Percentiles rank a stretch among this genome's conserved stretches.
Evolutionary conservation across 225 moss, liverwort and hornwort genomes (phyloP).

Genomic region (Anthoceros angustus): DNA sequence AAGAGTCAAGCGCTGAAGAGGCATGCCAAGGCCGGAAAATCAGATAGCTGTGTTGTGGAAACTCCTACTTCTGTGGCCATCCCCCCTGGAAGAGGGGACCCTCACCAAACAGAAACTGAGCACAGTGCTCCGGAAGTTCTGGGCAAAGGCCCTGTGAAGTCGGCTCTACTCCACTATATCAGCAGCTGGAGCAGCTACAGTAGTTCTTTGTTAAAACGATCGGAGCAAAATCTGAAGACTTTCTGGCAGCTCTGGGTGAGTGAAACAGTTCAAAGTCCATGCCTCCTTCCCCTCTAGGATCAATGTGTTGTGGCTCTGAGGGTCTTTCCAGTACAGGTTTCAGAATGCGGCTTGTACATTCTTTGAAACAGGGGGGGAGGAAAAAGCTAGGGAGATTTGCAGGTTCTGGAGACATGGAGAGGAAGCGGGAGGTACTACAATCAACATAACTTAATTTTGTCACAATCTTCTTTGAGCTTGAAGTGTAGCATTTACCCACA

Average conservation of each 20-base stretch:
- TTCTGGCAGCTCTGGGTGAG: slow-evolving; percentile 98
- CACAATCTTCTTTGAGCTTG: too few relatives aligned
- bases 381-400: not conserved
- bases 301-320: too few relatives aligned
- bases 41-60: slow-evolving; percentile 18
- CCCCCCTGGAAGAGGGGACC: slow-evolving; percentile 18
- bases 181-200: slow-evolving; percentile 69
- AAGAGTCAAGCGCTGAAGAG: slow-evolving; percentile 33
- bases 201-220: slow-evolving; percentile 56
- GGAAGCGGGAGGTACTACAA: not conserved
- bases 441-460: too few relatives aligned
- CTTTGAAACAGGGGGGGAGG: not conserved
- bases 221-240: slow-evolving; percentile 61
- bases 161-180: slow-evolving; percentile 67
- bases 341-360: not conserved
- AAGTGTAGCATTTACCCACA: not conserved
- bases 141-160: slow-evolving; percentile 66
- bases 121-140: slow-evolving; percentile 44
- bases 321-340: too few relatives aligned
- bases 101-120: slow-evolving; percentile 29
- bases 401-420: not conserved
- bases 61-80: slow-evolving; percentile 22
- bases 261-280: not conserved
- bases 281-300: too few relatives aligned
- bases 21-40: slow-evolving; percentile 22